Evolutionary conservation across 192 early-diverging fungal species (phyloP), one percentile per base, ranked within the genome.

Genomic region (Rhizoclosmatium globosum): DNA sequence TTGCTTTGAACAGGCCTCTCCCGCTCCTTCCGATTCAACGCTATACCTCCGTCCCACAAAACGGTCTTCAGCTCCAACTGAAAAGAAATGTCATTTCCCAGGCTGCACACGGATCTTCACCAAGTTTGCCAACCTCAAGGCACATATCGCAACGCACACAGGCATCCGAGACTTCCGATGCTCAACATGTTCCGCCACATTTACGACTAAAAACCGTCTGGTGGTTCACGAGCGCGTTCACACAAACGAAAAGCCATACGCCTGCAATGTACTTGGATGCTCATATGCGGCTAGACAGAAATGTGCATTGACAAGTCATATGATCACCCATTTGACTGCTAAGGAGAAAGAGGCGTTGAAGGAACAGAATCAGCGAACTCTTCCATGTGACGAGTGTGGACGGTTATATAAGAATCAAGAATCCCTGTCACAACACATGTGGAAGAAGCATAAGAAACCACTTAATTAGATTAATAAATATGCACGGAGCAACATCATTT

Each of bases 371-470:
- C 38, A 19, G n/a, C 48, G 57, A 31, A 31, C n/a, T 9, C 7
- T 72, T 59, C 53, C 53, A 9, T 72, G 70, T 42, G 38, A 19
- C 23, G 70, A 72, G 23, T 72, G 70, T 43, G 70, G 70, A 31
- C 70, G 70, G 4, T n/a, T 72, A 9, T 72, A 72, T 72, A 21
- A 44, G 23, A 72, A 15, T 23, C 17, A 38, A 7, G 70, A 53
- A 38, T 41, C 31, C 4, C 70, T 72, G 6, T 46, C 56, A 3
- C 23, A 21, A 19, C 70, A 72, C 42, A 15, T 9, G 2, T 72
- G 70, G 70, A 53, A 42, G 53, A 50, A 57, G 9, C 62, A 64
- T 53, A 7, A 53, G 17, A 53, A 31, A 31, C 31, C 31, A 0
- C 31, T 31, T 31, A 31, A 31, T 31, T 31, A 31, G 31, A 31